Base-by-base conservation (phyloP, 352 stramenopile species). In the Phytophthora foliorum region DNA sequence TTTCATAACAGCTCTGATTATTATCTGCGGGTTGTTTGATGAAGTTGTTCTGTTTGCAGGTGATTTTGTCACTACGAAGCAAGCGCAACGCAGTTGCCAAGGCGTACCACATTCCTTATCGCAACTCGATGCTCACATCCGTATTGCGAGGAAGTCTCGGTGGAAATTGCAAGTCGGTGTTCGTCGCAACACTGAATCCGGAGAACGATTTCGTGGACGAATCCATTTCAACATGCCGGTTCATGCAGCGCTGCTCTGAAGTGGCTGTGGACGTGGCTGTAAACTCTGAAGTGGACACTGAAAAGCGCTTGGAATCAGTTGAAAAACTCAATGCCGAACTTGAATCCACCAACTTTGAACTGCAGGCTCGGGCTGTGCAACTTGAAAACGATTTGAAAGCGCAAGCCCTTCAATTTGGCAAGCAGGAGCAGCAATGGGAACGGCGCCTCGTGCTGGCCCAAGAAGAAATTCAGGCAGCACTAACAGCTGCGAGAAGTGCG, bases 91-190 rank as follows among this genome's bases (percentile, higher is more conserved):
- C 64, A 19, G 68, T 88, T 13, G 63, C 78, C 4, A 89, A 75
- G 27, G 67, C 65, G 2, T 88, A 84, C 45, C 97, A 99, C 67
- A 85, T 99, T 45, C 97, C 97, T 6, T 99, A 99, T 69, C 86
- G 97, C 31, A 99, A 99, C 72, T 98, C 90, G 32, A 98, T 99
- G 93, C 96, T 99, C 77, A 99, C 97, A 44, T 98, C 92, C 3
- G 94, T 99, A 2, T 72, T 99, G 21, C 84, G 96, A 19, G 97
- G 98, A 34, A 97, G 78, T 56, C 79, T 99, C 7, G 97, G 97
- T 8, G 97, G 96, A 32, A 99, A 99, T 77, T 99, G 96, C 84
- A 98, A 98, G 70, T 99, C 97, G 4, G 88, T 98, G 0, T 99
- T 99, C 84, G 96, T 99, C 61, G 97, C 97, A 8, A 99, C 92